phyloP scores from a whole-genome alignment of 176 grass and related monocot species.

The Leersia perrieri region DNA sequence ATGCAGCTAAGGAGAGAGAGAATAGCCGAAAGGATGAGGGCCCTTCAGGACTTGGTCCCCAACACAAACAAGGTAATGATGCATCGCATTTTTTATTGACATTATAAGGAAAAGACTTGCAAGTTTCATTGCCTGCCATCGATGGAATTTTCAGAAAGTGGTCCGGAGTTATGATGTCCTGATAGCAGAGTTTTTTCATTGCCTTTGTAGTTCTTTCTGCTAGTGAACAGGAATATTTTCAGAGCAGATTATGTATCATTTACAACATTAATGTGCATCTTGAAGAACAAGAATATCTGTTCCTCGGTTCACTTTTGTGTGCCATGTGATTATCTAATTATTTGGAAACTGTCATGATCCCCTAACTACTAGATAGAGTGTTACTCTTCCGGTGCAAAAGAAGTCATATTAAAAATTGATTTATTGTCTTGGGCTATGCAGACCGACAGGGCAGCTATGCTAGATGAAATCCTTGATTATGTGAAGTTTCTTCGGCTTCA shows the following conservation, averaged over 20 bases:
- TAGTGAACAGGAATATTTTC: conserved; percentile 6
- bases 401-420: neutral
- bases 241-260: conserved; percentile 4
- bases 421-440: conserved; percentile 42
- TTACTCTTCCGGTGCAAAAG: neutral
- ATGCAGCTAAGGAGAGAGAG: conserved; percentile 83
- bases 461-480: conserved; percentile 94
- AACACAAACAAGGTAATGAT: conserved; percentile 87
- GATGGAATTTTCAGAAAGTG: conserved; percentile 24
- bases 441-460: conserved; percentile 92
- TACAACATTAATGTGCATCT: neutral
- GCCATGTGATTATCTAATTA: neutral
- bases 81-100: conserved; percentile 27
- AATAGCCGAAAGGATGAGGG: conserved; percentile 96
- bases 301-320: neutral
- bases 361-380: neutral
- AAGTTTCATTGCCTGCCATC: neutral
- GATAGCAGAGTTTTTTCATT: neutral
- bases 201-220: conserved; percentile 1
- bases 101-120: conserved; percentile 3
- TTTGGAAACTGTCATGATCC: neutral
- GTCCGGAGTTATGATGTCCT: conserved; percentile 24
- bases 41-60: conserved; percentile 85
- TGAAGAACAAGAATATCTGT: neutral
- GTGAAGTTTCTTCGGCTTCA: conserved; percentile 94